Evolutionary conservation across 106 monocot species (phyloP).

Genomic region (Amphibolis antarctica): DNA sequence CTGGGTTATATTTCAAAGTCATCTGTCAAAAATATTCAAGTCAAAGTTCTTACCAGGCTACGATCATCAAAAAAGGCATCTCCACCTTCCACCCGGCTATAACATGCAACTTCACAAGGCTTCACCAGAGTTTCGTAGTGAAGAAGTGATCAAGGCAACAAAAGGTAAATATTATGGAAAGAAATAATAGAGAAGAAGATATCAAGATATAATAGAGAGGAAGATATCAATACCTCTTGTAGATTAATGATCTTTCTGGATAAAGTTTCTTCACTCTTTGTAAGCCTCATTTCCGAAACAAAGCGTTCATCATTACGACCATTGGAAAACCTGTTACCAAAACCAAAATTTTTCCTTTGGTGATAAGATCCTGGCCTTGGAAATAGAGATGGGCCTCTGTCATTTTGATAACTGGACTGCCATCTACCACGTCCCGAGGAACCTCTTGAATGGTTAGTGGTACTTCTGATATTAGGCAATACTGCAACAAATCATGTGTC

Average conservation of each 20-base stretch:
- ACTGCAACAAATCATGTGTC: constrained; percentile 23
- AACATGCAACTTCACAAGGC: constrained; percentile 96
- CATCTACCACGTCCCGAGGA: constrained; percentile 60
- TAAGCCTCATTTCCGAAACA: constrained; percentile 85
- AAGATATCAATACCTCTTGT: constrained; percentile 59
- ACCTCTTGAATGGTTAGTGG: constrained; percentile 50
- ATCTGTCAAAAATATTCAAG: neutral
- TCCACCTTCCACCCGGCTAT: constrained; percentile 78
- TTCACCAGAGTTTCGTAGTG: constrained; percentile 8
- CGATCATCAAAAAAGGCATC: constrained; percentile 89
- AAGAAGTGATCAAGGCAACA: neutral
- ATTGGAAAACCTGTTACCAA: constrained; percentile 70
- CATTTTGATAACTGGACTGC: constrained; percentile 42
- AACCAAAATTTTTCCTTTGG: constrained; percentile 60
- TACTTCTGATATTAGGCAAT: constrained; percentile 44
- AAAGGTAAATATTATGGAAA: neutral
- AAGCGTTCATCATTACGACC: constrained; percentile 79
- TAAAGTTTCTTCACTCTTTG: constrained; percentile 94
- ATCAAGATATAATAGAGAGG: neutral
- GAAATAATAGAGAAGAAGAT: constrained; percentile 1
- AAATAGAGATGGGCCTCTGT: constrained; percentile 66
- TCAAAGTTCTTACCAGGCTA: constrained; percentile 53
- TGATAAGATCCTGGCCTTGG: constrained; percentile 72
- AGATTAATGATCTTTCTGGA: constrained; percentile 73
- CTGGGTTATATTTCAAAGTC: neutral